Conservation (phyloP, 2,329 filamentous ascomycete species). For the Nigrospora oryzae region DNA sequence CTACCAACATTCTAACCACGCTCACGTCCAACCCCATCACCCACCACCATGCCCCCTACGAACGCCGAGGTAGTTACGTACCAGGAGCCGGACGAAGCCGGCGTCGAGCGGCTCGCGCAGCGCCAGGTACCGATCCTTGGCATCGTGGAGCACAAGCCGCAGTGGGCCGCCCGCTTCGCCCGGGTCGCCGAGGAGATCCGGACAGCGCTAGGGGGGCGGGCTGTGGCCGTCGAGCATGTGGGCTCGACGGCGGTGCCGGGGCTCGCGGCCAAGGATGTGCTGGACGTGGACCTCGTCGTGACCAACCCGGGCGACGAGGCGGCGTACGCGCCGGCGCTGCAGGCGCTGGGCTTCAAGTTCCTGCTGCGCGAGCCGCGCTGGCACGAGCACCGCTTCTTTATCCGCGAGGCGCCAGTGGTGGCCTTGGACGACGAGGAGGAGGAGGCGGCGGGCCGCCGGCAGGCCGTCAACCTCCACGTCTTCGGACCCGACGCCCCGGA, state of each 20-base stretch:
- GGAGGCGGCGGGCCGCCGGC: too few species aligned
- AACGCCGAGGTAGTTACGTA: too few species aligned
- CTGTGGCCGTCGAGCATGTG: slow-evolving; percentile 31
- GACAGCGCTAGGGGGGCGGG: slow-evolving; percentile 23
- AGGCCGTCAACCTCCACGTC: too few species aligned
- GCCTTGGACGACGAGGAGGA: too few species aligned
- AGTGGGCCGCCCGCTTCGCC: slow-evolving; percentile 2
- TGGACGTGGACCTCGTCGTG: slow-evolving; percentile 43
- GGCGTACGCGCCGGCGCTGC: slow-evolving; percentile 32
- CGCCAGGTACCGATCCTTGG: too few species aligned
- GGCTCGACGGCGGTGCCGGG: slow-evolving; percentile 42
- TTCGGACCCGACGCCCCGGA: too few species aligned
- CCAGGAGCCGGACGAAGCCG: too few species aligned
- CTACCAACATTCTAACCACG: too few species aligned
- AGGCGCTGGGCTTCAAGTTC: slow-evolving; percentile 35
- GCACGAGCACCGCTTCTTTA: slow-evolving; percentile 38
- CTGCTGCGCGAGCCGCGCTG: slow-evolving; percentile 34
- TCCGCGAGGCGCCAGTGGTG: slow-evolving; percentile 22
- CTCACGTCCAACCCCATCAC: too few species aligned
- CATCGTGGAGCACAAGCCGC: slow-evolving; percentile 2
- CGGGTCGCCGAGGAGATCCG: slow-evolving; percentile 15
- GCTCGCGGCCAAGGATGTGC: slow-evolving; percentile 40
- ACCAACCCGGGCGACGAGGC: slow-evolving; percentile 28
- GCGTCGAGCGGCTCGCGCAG: too few species aligned
- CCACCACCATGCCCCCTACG: too few species aligned